Percentiles rank a stretch among this genome's conserved stretches.
Conservation (phyloP, 306 rosid genomes). For the Cucurbita pepo region DNA sequence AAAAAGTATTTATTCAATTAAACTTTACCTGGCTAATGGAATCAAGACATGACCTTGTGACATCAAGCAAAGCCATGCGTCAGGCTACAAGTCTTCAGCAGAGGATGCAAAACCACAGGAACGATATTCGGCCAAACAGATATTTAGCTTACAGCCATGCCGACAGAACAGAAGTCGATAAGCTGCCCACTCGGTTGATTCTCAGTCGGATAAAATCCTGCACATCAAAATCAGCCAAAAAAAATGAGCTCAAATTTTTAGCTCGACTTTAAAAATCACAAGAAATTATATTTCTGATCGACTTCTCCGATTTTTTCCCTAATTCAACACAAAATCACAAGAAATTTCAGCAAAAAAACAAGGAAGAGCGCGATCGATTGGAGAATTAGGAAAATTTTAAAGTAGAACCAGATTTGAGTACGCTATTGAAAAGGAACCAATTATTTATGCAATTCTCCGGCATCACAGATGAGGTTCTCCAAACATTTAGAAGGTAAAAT, state of each 20-base stretch:
- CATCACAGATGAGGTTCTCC: no score
- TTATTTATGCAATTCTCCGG: not conserved
- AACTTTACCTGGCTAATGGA: slow-evolving; percentile 51
- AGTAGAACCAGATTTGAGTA: not conserved
- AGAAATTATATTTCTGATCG: no score
- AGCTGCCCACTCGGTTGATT: not conserved
- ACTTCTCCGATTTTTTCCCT: no score
- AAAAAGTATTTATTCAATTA: not conserved
- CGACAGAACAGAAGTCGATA: not conserved
- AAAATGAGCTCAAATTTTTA: not conserved
- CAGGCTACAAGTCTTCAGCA: not conserved
- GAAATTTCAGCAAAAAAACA: no score
- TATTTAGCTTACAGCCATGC: not conserved
- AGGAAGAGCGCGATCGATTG: no score
- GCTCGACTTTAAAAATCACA: not conserved
- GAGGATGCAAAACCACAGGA: not conserved
- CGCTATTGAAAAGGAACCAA: not conserved
- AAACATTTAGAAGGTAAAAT: not conserved
- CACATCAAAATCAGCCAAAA: not conserved
- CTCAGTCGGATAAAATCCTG: not conserved
- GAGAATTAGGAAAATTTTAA: no score
- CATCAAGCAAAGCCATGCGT: slow-evolving; percentile 57
- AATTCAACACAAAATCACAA: no score
- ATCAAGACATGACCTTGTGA: slow-evolving; percentile 55
- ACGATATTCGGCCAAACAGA: not conserved